These are phyloP conservation scores for Quercus agrifolia DNA, from an alignment of 306 rosid species.

Conservation along the genomic window DNA sequence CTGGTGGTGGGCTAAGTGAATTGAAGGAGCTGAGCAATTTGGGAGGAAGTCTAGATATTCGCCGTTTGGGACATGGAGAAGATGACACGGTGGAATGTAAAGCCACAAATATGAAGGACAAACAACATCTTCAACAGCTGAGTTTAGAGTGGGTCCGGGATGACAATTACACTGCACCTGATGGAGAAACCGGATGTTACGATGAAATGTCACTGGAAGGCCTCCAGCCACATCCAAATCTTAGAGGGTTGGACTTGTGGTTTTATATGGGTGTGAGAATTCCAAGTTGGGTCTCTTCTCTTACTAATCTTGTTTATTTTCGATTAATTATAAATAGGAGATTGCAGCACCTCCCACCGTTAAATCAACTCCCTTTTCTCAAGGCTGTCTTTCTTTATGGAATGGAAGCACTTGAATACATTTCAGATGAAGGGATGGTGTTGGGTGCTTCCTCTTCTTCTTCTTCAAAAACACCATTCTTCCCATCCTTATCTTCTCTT, in stretches of 20 bases:
- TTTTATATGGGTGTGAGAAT: too few species aligned
- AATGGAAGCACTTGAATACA: not conserved
- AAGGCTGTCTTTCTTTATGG: rapidly evolving
- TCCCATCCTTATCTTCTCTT: constrained; percentile 6
- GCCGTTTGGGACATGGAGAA: not conserved
- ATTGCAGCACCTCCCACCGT: too few species aligned
- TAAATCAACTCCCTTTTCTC: too few species aligned
- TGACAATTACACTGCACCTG: too few species aligned
- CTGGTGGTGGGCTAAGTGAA: not conserved
- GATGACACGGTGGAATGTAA: not conserved
- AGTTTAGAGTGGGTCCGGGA: too few species aligned
- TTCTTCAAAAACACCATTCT: not conserved
- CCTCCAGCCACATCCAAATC: too few species aligned
- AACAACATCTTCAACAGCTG: not conserved
- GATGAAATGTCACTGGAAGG: too few species aligned
- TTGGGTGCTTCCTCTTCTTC: too few species aligned
- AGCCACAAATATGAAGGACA: not conserved
- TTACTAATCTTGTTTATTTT: too few species aligned
- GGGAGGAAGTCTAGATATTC: not conserved
- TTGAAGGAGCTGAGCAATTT: not conserved
- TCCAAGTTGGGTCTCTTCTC: too few species aligned
- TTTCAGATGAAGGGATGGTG: not conserved
- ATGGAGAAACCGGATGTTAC: too few species aligned
- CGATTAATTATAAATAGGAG: rapidly evolving
- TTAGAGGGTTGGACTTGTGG: rapidly evolving